Evolutionary conservation across 1,139 yeast species (phyloP), one percentile per base, ranked within the genome.

Genomic region (Zygosaccharomyces pseudobailii): DNA sequence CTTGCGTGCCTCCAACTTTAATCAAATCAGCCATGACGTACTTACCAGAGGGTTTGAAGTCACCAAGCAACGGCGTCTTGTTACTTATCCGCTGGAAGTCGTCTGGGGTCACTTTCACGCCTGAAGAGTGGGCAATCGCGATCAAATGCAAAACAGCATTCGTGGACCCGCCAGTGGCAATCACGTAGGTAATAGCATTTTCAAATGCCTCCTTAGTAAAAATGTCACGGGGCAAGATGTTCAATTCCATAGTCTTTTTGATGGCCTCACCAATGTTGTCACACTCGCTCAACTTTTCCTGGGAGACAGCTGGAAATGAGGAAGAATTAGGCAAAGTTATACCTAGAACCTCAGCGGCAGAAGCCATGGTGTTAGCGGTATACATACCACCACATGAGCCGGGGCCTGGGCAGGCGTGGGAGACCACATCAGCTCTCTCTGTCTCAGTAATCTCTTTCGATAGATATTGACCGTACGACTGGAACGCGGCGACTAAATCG

Each of bases 311-410:
- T 31, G 96, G 95, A 53, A 82, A 78, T 5, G 97, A 85, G 2
- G 97, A 90, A 6, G 97, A 89, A 65, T 84, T 90, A 48, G 98
- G 98, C 62, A 92, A 70, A 22, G 96, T 78, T 82, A 92, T 84
- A 67, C 98, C 98, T 72, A 92, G 69, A 35, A 89, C 97, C 71
- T 92, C 98, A 47, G 97, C 92, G 50, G 96, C 97, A 36, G 96
- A 87, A 6, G 97, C 97, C 96, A 92, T 87, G 45, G 97, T 89
- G 73, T 92, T 92, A 57, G 98, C 98, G 49, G 98, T 92, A 74
- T 92, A 92, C 97, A 92, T 92, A 74, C 98, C 98, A 74, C 98
- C 98, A 73, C 98, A 92, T 23, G 98, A 94, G 64, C 98, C 98
- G 20, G 97, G 84, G 55, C 98, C 98, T 33, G 98, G 98, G 71